phyloP scores from a whole-genome alignment of 306 rosid species.

The Lathyrus sativus region DNA sequence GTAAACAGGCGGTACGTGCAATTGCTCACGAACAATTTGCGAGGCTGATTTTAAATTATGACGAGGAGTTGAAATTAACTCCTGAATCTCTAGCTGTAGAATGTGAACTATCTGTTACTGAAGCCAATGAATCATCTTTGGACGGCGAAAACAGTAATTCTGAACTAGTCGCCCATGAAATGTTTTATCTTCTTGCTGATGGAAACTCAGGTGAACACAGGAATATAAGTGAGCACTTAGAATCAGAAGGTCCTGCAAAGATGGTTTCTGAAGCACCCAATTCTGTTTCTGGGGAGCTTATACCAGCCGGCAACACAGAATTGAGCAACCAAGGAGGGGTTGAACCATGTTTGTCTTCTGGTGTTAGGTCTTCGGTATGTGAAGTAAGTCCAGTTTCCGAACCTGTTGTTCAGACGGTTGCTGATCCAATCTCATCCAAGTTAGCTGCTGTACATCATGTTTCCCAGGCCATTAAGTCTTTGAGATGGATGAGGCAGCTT shows the following conservation, averaged over 20 bases:
- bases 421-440: conserved; percentile 92
- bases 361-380: conserved; percentile 47
- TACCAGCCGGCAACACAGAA: conserved; percentile 45
- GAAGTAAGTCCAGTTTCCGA: conserved; percentile 59
- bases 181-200: conserved; percentile 45
- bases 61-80: conserved; percentile 74
- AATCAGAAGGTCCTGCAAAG: conserved; percentile 50
- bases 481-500: conserved; percentile 90
- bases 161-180: conserved; percentile 50
- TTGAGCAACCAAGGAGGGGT: conserved; percentile 45
- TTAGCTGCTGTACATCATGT: conserved; percentile 96
- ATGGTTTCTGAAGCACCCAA: conserved; percentile 53
- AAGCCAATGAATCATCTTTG: conserved; percentile 65
- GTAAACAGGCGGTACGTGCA: conserved; percentile 87
- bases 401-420: conserved; percentile 75
- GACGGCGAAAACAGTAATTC: conserved; percentile 58
- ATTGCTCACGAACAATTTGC: conserved; percentile 97
- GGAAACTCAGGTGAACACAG: conserved; percentile 48
- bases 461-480: conserved; percentile 96
- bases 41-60: conserved; percentile 79
- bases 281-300: conserved; percentile 43
- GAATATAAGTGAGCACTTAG: conserved; percentile 44
- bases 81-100: conserved; percentile 67
- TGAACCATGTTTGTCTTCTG: conserved; percentile 38
- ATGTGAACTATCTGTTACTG: conserved; percentile 62